Base-by-base conservation (phyloP, 2,329 filamentous ascomycete genomes). In the Aspergillus transmontanensis region DNA sequence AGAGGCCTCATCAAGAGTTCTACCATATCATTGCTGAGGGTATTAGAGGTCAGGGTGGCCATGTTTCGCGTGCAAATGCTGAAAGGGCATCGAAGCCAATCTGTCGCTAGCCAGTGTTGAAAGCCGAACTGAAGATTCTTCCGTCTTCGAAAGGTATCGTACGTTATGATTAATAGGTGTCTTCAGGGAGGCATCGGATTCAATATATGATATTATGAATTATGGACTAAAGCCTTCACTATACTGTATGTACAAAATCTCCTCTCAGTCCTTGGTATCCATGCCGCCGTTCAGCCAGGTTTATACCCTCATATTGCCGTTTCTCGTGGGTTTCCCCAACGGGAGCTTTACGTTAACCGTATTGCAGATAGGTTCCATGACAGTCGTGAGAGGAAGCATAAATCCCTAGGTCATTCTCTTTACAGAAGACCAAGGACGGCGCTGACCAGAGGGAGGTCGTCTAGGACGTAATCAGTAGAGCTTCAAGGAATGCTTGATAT, bases 281-380 rank as follows among this genome's bases (percentile, higher is more conserved):
- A 23, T 54, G 28, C 7, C 21, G 51, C 30, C 19, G 11, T 36
- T 36, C n/a, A 36, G 28, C 32, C 19, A 34, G 46, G 59, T 51
- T 58, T 60, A 57, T 50, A 39, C 56, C 43, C 58, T 50, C 64
- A 63, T 51, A 53, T 60, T 62, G 46, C 23, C 23, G 26, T 54
- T 11, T n/a, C 21, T 26, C 23, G 46, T 50, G 56, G 34, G 54
- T 59, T 41, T 58, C 46, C 55, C 56, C 19, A 45, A 48, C 48
- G 34, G 36, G 46, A 62, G 53, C 36, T 23, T 56, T 58, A 26
- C 53, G 58, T 62, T 34, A 62, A 46, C 34, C 57, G 50, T 55
- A 48, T 57, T 57, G n/a, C 34, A 45, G 45, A 21, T 36, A 21
- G 23, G 28, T 48, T 26, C 51, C 51, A 54, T 54, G 51, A 34